Evolutionary conservation across 2,329 filamentous ascomycete genomes (phyloP), one percentile per base, ranked within the genome.

Genomic region (Ophiocordyceps robertsii): DNA sequence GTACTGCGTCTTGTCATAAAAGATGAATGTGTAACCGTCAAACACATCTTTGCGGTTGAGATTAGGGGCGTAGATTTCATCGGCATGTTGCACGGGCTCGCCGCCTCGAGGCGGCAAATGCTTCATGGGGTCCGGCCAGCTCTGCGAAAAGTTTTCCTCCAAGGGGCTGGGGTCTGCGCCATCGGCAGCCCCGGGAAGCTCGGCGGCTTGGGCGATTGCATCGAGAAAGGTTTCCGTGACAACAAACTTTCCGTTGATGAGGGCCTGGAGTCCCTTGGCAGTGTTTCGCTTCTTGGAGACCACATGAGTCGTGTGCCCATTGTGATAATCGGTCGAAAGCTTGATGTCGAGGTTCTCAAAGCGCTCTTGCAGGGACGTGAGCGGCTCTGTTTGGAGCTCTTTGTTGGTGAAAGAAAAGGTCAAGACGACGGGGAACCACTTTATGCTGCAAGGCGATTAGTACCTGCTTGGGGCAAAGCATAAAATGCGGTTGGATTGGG

Each of bases 271-370:
- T 0, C 85, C 86, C 50, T 87, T 88, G 0, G 89, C 75, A 0
- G 87, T 90, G 58, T 96, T 98, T 39, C 92, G 75, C 62, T 94
- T 95, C 58, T 80, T 84, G 8, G 86, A 80, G 30, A 96, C 79
- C 11, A 94, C 83, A 60, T 96, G 89, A 0, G 90, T 95, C 0
- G 90, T 95, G 27, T 73, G 65, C 14, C 67, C 71, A 24, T 72
- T 65, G 21, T 84, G 65, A 59, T 87, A 95, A 4, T 88, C 80
- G 37, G 75, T 69, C 13, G 84, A 67, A 13, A 87, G 80, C 60
- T 95, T 96, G 60, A 96, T 81, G 56, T 95, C 92, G n/a, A 94
- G 70, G 37, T 81, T 75, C 56, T 93, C 87, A 16, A 96, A 74
- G 42, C 72, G 72, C 29, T 73, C 65, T 47, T 76, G 76, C 24